Conservation (phyloP, 306 rosid genomes). For the Pachyrhizus erosus region DNA sequence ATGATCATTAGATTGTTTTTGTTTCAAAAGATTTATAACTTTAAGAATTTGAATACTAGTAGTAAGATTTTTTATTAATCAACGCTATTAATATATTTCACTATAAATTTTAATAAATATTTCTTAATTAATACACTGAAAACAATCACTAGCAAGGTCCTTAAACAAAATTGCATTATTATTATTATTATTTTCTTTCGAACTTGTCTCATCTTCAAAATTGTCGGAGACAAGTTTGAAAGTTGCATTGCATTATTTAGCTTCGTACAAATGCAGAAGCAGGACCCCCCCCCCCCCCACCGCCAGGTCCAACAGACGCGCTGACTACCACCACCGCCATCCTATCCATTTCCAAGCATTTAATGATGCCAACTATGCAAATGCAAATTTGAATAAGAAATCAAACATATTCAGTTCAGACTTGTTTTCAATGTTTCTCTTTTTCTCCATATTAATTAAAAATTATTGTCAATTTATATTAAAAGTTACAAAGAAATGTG, state of each 20-base stretch:
- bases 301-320: neutral
- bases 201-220: neutral
- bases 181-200: neutral
- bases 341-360: neutral
- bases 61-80: too few species aligned
- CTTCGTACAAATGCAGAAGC: neutral
- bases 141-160: neutral
- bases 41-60: too few species aligned
- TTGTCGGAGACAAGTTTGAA: constrained; percentile 18
- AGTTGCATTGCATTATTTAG: neutral
- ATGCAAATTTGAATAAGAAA: neutral
- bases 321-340: neutral
- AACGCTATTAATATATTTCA: too few species aligned
- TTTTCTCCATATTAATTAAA: too few species aligned
- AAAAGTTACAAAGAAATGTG: too few species aligned
- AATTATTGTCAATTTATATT: too few species aligned
- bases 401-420: neutral
- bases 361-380: neutral
- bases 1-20: too few species aligned
- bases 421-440: too few species aligned
- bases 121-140: neutral
- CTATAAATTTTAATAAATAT: too few species aligned
- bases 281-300: neutral
- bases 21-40: too few species aligned
- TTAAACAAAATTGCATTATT: neutral